Base-by-base conservation (phyloP, 2,329 filamentous ascomycete species). In the Ascochyta lentis region DNA sequence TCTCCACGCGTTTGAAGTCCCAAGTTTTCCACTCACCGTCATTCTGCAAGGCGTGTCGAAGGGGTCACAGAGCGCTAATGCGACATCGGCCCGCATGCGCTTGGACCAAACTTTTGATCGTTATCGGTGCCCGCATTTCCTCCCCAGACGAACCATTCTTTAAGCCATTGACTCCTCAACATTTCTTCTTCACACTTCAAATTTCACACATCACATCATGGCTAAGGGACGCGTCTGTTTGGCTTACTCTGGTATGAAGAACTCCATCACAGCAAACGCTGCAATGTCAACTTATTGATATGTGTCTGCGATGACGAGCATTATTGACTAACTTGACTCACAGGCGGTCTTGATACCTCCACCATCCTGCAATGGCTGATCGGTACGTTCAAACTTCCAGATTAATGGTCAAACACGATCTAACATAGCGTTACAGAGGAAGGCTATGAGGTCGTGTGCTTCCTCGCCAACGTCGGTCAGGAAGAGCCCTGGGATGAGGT, bases 361-460 rank as follows among this genome's bases (percentile, higher is more conserved):
- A 83, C 81, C 59, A 74, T 74, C 47, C 58, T 74, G 53, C 61
- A 64, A 69, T 74, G 71, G 72, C 71, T 76, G 52, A 72, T 71
- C 41, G 66, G 65, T 74, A 72, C 35, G 69, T 50, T 41, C 19
- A 15, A 13, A 24, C 15, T 19, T 46, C 6, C 2, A 6, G 10
- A 12, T 39, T 22, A 12, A 4, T 13, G 6, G 26, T 9, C n/a
- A 15, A 19, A 7, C 26, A 23, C 10, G 7, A 38, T 22, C 53
- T 68, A 52, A 68, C 51, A 51, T 38, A 1, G 3, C 15, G 9
- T 15, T 37, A 31, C 47, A 67, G 81, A 85, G 70, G 74, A 85
- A 70, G 81, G 79, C 54, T 86, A 86, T 69, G 82, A 84, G 67
- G 87, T 89, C 63, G 82, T 89, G 65, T 85, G 83, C 77, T 89